A percentile compares a stretch with the other conserved stretches of the same genome.
Conservation (phyloP, 1,139 yeast species). For the Kurtzmaniella quercitrusa region DNA sequence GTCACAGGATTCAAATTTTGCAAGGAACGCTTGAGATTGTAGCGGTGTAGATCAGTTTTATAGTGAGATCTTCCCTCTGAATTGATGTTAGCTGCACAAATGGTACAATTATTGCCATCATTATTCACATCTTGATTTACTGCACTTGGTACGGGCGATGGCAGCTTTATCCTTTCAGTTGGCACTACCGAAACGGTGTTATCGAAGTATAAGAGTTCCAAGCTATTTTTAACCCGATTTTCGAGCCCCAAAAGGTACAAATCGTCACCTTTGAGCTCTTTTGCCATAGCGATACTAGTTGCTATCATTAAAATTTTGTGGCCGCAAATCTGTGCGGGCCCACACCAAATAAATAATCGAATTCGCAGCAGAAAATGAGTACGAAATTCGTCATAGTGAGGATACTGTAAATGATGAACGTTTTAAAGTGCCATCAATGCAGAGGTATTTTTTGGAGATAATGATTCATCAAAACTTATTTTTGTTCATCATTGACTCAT, state of each 20-base stretch:
- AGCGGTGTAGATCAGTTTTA: constrained; percentile 58
- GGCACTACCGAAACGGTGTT: constrained; percentile 29
- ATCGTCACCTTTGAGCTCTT: constrained; percentile 21
- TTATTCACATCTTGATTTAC: constrained; percentile 3
- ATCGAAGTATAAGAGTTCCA: constrained; percentile 58
- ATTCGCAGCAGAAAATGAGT: neutral
- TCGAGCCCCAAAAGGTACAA: constrained; percentile 54
- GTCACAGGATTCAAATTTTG: constrained; percentile 44
- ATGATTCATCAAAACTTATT: too few relatives aligned
- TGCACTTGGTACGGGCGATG: neutral
- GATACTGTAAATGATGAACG: too few relatives aligned
- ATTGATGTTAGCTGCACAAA: constrained; percentile 15
- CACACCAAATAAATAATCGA: neutral
- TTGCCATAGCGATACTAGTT: neutral
- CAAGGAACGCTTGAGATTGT: constrained; percentile 54
- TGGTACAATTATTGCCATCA: constrained; percentile 11
- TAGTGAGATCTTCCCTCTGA: constrained; percentile 45
- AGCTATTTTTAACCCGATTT: constrained; percentile 36
- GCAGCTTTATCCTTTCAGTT: constrained; percentile 6
- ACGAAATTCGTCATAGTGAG: neutral
- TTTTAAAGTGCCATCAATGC: too few relatives aligned
- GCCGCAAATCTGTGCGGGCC: neutral
- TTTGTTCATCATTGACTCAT: too few relatives aligned
- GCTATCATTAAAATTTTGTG: neutral
- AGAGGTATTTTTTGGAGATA: too few relatives aligned